Percentiles rank a stretch among this genome's conserved stretches.
These are phyloP conservation scores for Coleophoma eucalyptorum DNA, from an alignment of 2,329 filamentous ascomycete genomes.

Conservation along the genomic window DNA sequence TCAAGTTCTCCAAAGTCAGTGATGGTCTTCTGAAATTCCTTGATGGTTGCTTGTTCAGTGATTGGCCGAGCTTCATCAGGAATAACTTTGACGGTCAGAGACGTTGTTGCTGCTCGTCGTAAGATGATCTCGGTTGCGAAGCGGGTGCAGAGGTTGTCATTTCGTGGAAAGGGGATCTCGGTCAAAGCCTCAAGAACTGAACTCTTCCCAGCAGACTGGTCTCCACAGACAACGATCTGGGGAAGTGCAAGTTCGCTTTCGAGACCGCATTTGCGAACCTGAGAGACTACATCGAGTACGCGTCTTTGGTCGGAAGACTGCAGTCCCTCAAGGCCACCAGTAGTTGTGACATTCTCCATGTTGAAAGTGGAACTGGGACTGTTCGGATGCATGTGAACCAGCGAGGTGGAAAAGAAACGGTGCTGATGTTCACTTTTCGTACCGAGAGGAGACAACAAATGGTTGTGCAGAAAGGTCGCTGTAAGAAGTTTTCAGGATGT, in stretches of 20 bases:
- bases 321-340: constrained; percentile 17
- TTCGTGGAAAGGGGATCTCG: constrained; percentile 55
- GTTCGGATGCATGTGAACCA: background rate
- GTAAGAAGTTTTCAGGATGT: too few relatives aligned
- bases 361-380: background rate
- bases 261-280: constrained; percentile 48
- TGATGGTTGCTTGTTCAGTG: constrained; percentile 42
- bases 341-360: background rate
- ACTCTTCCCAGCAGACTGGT: constrained; percentile 62
- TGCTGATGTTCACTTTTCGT: too few relatives aligned
- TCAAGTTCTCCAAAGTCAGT: constrained; percentile 22
- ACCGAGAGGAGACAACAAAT: too few relatives aligned
- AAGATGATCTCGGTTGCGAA: constrained; percentile 46
- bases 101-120: constrained; percentile 28
- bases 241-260: constrained; percentile 48
- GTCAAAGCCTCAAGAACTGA: constrained; percentile 62
- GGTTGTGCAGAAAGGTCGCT: too few relatives aligned
- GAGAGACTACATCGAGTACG: constrained; percentile 54
- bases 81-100: constrained; percentile 50
- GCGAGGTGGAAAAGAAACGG: too few relatives aligned
- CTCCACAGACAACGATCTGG: constrained; percentile 61
- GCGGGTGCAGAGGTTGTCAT: constrained; percentile 57
- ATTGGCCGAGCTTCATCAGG: constrained; percentile 45
- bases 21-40: constrained; percentile 21
- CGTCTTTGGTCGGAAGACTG: constrained; percentile 47